Conservation (phyloP, 371 early-diverging fungal species). For the Fennellomyces sp. region DNA sequence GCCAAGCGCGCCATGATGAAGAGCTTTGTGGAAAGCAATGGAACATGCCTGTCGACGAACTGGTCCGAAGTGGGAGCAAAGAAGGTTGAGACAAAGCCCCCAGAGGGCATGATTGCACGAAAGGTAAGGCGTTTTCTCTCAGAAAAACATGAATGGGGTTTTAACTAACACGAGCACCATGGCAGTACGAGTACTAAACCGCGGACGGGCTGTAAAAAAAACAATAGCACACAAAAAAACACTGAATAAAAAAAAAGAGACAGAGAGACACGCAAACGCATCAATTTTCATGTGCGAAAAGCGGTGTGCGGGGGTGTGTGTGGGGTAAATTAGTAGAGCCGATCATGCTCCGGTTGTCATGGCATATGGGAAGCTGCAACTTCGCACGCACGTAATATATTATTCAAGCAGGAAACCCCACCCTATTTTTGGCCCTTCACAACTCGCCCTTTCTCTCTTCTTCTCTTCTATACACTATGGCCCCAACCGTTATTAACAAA, state of each 20-base stretch:
- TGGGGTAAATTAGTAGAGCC: not conserved
- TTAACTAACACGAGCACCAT: not conserved
- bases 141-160: not conserved
- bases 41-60: constrained; percentile 95
- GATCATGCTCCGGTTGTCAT: constrained; percentile 2
- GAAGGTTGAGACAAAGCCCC: constrained; percentile 84
- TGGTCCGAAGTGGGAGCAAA: constrained; percentile 93
- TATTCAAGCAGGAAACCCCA: constrained; percentile 4
- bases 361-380: not conserved
- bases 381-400: constrained; percentile 6
- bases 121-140: constrained; percentile 15
- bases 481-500: constrained; percentile 71
- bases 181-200: not conserved
- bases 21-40: constrained; percentile 94
- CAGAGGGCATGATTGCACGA: constrained; percentile 90
- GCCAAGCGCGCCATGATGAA: constrained; percentile 98
- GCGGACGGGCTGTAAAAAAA: too few relatives aligned
- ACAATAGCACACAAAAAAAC: too few relatives aligned
- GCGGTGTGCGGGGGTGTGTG: too few relatives aligned
- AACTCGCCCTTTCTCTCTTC: not conserved
- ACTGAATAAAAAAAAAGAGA: not conserved
- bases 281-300: not conserved
- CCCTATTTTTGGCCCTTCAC: not conserved
- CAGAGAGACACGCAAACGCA: not conserved
- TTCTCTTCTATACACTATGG: not conserved